Evolutionary conservation across 306 rosid species (phyloP).

Genomic region (Herpetospermum pedunculosum): DNA sequence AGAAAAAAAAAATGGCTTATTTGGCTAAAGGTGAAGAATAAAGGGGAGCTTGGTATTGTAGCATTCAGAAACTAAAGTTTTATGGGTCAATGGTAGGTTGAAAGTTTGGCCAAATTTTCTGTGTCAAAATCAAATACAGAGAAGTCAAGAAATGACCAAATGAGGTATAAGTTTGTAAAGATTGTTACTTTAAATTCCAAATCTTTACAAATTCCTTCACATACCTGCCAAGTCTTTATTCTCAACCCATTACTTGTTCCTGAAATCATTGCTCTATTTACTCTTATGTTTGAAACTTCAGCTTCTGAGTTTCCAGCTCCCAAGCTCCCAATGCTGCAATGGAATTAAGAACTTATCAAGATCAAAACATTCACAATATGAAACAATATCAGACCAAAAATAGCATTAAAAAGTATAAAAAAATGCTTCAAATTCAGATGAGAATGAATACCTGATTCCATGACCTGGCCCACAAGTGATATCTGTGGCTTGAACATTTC

Average conservation of each 20-base stretch:
- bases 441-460: slow-evolving; percentile 65
- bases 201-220: neutral
- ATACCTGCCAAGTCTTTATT: slow-evolving; percentile 92
- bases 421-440: neutral
- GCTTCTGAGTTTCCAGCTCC: slow-evolving; percentile 52
- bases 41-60: too few relatives aligned
- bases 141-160: neutral
- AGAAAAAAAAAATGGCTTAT: too few relatives aligned
- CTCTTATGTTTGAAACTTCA: slow-evolving; percentile 47
- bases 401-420: neutral
- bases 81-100: neutral
- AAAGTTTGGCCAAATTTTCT: neutral
- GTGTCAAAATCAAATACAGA: neutral
- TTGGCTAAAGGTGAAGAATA: too few relatives aligned
- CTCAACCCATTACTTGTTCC: slow-evolving; percentile 80
- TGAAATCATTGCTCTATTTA: slow-evolving; percentile 33
- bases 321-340: slow-evolving; percentile 73
- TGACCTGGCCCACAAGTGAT: slow-evolving; percentile 87
- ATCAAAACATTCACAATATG: neutral
- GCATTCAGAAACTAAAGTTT: neutral
- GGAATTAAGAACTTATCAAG: neutral
- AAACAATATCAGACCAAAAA: neutral
- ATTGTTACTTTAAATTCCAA: neutral
- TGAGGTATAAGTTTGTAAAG: neutral
- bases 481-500: slow-evolving; percentile 31